Conservation (phyloP, 306 rosid species). For the Trifolium subterraneum region DNA sequence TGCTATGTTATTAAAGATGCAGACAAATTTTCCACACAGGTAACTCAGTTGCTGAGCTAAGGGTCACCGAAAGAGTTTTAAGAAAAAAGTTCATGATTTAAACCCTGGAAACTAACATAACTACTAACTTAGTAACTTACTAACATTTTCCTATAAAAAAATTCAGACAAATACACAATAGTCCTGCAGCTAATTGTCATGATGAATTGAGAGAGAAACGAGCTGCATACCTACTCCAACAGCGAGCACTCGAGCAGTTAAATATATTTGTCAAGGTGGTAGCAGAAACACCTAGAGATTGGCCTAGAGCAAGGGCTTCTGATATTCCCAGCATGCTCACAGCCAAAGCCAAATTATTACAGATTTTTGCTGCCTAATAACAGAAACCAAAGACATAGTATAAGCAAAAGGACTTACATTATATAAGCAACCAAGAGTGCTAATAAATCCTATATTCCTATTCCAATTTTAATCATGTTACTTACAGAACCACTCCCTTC, state of each 20-base stretch:
- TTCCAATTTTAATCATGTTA: constrained; percentile 33
- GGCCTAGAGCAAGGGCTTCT: constrained; percentile 94
- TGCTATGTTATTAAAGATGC: background rate
- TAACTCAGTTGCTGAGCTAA: too few species aligned
- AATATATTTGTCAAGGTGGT: constrained; percentile 78
- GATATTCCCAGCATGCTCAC: constrained; percentile 97
- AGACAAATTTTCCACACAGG: too few species aligned
- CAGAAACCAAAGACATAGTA: constrained; percentile 24
- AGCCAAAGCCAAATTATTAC: constrained; percentile 93
- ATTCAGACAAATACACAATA: background rate
- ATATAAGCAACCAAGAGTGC: constrained; percentile 15
- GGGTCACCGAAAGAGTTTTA: background rate
- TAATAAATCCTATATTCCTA: background rate
- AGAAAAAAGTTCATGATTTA: background rate
- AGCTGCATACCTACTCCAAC: constrained; percentile 92
- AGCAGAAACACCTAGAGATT: constrained; percentile 82
- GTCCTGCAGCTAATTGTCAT: constrained; percentile 2
- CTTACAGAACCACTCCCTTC: constrained; percentile 98
- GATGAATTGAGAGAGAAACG: constrained; percentile 27
- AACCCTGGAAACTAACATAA: background rate
- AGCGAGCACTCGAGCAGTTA: constrained; percentile 91
- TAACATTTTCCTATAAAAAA: background rate
- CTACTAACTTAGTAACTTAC: background rate
- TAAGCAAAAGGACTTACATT: background rate
- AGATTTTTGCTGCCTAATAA: constrained; percentile 88